A percentile compares a stretch with the other conserved stretches of the same genome.
phyloP scores from a whole-genome alignment of 176 grass and related monocot genomes.

The Juncus effusus region DNA sequence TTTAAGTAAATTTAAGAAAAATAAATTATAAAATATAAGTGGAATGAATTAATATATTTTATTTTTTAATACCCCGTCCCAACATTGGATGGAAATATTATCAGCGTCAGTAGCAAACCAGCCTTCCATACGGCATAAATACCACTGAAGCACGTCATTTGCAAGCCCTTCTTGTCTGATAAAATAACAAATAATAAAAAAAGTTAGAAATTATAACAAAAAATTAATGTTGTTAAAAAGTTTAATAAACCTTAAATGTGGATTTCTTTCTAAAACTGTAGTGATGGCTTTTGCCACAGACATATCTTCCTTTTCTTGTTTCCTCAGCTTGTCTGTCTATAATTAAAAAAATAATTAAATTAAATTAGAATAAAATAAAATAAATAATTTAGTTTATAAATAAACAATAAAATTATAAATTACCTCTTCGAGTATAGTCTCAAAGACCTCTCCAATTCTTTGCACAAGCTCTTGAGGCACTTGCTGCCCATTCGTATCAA shows the following conservation, averaged over 20 bases:
- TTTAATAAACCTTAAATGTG: constrained; percentile 60
- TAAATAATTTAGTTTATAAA: not conserved
- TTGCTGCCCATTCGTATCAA: constrained; percentile 69
- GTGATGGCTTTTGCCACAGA: constrained; percentile 84
- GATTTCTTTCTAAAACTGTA: constrained; percentile 68
- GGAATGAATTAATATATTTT: not conserved
- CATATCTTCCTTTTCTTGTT: constrained; percentile 65
- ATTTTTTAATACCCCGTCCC: constrained; percentile 64
- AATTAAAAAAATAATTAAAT: constrained; percentile 6
- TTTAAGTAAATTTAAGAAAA: constrained; percentile 1
- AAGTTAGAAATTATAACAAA: not conserved
- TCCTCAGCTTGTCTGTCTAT: constrained; percentile 76
- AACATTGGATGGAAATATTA: constrained; percentile 72
- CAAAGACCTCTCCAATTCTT: constrained; percentile 81
- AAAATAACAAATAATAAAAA: constrained; percentile 26
- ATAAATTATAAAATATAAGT: constrained; percentile 18
- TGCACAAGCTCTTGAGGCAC: constrained; percentile 81
- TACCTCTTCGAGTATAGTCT: constrained; percentile 87
- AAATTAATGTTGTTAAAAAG: not conserved
- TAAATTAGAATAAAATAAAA: not conserved
- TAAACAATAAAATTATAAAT: constrained; percentile 7
- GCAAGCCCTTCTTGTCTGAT: constrained; percentile 83
- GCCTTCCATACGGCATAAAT: constrained; percentile 95
- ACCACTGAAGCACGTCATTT: constrained; percentile 93
- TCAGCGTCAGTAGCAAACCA: constrained; percentile 98